These are phyloP conservation scores for Rhizoclosmatium globosum DNA, from an alignment of 192 early-diverging fungal genomes.

Conservation along the genomic window DNA sequence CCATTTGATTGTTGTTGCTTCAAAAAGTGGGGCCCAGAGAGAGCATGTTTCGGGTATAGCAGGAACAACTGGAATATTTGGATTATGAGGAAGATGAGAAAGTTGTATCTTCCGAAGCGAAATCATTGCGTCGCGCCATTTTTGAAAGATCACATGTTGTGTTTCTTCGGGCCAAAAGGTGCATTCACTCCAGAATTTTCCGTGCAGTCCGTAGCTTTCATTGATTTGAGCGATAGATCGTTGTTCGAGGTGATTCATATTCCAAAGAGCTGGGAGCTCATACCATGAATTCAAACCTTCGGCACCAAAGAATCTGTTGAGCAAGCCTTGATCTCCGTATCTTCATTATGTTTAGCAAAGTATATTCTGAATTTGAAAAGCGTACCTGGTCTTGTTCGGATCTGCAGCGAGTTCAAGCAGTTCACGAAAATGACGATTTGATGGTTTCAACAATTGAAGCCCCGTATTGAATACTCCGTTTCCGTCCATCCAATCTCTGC, in stretches of 20 bases:
- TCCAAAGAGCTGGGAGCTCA: not conserved
- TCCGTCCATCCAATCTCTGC: constrained; percentile 3
- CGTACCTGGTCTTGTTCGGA: not conserved
- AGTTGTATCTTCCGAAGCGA: not conserved
- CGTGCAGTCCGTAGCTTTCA: not conserved
- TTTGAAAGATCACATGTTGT: not conserved
- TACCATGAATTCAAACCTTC: not conserved
- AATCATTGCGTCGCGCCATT: not conserved
- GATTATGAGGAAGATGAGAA: not conserved
- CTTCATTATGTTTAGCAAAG: not conserved
- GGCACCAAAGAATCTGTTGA: constrained; percentile 8
- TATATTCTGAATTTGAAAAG: too few species aligned
- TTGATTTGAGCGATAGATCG: not conserved
- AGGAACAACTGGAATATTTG: constrained; percentile 5
- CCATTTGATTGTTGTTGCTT: not conserved
- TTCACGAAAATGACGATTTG: not conserved
- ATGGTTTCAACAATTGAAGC: constrained; percentile 15
- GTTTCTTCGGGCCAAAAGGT: not conserved
- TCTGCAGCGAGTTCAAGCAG: constrained; percentile 14
- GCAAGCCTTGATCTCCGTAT: constrained; percentile 17
- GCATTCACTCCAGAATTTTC: constrained; percentile 20
- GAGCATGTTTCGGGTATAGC: constrained; percentile 4
- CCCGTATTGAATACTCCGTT: constrained; percentile 17
- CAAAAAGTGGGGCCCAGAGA: not conserved
- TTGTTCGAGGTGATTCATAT: constrained; percentile 14